These are phyloP conservation scores for Endogone sp. DNA, from an alignment of 192 early-diverging fungal species.

Conservation along the genomic window DNA sequence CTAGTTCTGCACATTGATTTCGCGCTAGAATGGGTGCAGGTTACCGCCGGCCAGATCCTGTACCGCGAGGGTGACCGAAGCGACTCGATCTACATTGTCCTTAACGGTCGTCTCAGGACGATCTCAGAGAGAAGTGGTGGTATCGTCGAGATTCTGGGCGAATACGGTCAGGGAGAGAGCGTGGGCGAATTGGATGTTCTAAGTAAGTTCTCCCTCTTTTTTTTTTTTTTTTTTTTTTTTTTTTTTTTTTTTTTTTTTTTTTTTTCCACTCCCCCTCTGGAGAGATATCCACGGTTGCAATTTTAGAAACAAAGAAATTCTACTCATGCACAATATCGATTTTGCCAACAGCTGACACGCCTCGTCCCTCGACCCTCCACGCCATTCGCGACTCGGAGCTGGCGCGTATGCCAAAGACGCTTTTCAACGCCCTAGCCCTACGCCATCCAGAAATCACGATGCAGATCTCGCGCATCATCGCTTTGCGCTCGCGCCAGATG, in stretches of 20 bases:
- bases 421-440: slow-evolving; percentile 89
- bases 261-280: too few species aligned
- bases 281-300: too few species aligned
- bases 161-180: slow-evolving; percentile 94
- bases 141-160: slow-evolving; percentile 77
- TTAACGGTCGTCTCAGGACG: slow-evolving; percentile 88
- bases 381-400: slow-evolving; percentile 98
- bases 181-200: slow-evolving; percentile 95
- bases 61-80: slow-evolving; percentile 83
- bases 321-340: background rate
- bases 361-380: slow-evolving; percentile 83
- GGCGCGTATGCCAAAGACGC: slow-evolving; percentile 89
- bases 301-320: too few species aligned
- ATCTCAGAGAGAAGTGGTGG: slow-evolving; percentile 67
- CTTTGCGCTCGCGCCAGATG: slow-evolving; percentile 57
- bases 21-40: slow-evolving; percentile 93
- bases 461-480: slow-evolving; percentile 87
- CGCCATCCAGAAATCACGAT: slow-evolving; percentile 91
- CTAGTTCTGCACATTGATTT: slow-evolving; percentile 73
- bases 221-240: slow-evolving; percentile 4
- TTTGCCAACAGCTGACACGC: slow-evolving; percentile 39
- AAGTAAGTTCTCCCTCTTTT: slow-evolving; percentile 37
- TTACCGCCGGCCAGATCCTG: slow-evolving; percentile 89
- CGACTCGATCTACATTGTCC: slow-evolving; percentile 89
- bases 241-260: slow-evolving; percentile 13